These are phyloP conservation scores for Pseudozyma thailandica DNA, from an alignment of 1,284 basidiomycete species.

Conservation along the genomic window DNA sequence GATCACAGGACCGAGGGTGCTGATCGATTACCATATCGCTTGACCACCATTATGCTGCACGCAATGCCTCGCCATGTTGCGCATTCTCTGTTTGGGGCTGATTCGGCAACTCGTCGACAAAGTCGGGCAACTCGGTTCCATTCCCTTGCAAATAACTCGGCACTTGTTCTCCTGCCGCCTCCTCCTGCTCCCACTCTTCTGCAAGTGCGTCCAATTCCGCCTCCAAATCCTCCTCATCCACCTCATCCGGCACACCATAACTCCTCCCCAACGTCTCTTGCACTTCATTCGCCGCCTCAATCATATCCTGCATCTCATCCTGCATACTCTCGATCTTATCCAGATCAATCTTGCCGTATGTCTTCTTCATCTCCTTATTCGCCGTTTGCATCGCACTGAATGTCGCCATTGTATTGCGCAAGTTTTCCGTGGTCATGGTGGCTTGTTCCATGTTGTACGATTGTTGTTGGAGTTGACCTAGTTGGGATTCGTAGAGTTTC, in stretches of 20 bases:
- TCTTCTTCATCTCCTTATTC: constrained; percentile 95
- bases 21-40: no score
- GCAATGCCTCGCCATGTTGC: constrained; percentile 36
- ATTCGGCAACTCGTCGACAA: constrained; percentile 60
- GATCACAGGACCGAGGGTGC: no score
- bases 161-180: constrained; percentile 17
- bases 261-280: constrained; percentile 92
- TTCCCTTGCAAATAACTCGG: constrained; percentile 60
- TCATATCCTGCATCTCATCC: constrained; percentile 92
- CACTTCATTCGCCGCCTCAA: constrained; percentile 97
- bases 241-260: constrained; percentile 95
- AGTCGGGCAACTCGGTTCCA: constrained; percentile 57
- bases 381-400: constrained; percentile 97
- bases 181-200: constrained; percentile 75
- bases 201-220: constrained; percentile 76
- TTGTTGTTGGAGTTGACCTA: constrained; percentile 91
- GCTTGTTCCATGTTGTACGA: constrained; percentile 99
- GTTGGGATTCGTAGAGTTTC: constrained; percentile 92
- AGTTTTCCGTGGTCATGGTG: constrained; percentile 92
- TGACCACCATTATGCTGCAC: constrained; percentile 19
- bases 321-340: constrained; percentile 86
- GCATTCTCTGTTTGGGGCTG: constrained; percentile 3
- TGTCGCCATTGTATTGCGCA: constrained; percentile 99
- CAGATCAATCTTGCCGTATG: constrained; percentile 97
- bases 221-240: constrained; percentile 96